These are phyloP conservation scores for Amanita molliuscula DNA, from an alignment of 768 basidiomycete species.

Conservation along the genomic window DNA sequence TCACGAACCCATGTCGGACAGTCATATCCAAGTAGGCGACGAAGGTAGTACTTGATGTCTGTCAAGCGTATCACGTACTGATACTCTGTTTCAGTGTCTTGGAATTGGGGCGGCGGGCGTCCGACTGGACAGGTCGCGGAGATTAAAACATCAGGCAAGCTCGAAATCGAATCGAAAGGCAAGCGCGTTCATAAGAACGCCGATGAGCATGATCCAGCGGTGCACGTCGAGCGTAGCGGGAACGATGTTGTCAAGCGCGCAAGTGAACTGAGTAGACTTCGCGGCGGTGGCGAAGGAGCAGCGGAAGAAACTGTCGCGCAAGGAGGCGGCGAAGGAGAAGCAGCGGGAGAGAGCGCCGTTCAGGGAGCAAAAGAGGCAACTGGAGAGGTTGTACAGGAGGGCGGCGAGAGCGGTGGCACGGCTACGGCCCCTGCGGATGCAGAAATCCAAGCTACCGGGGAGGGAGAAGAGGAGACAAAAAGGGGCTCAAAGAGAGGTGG, in stretches of 20 bases:
- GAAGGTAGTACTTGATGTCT: conserved; percentile 9
- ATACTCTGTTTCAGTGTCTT: conserved; percentile 10
- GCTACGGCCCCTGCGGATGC: background rate
- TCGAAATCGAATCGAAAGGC: conserved; percentile 18
- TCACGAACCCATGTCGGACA: conserved; percentile 13
- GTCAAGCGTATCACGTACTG: background rate
- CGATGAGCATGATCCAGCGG: conserved; percentile 17
- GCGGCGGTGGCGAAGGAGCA: background rate
- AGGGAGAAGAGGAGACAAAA: conserved; percentile 5
- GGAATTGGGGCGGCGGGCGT: conserved; percentile 17
- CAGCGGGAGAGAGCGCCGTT: too few relatives aligned
- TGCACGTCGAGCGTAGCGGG: conserved; percentile 15
- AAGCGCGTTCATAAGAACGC: conserved; percentile 19
- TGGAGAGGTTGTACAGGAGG: background rate
- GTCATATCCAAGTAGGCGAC: conserved; percentile 17
- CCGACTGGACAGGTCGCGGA: conserved; percentile 17
- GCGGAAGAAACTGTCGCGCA: background rate
- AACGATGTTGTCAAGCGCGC: conserved; percentile 21
- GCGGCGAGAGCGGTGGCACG: background rate
- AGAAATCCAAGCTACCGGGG: background rate
- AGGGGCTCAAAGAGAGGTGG: background rate
- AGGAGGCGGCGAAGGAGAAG: conserved; percentile 1
- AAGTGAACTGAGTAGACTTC: conserved; percentile 16
- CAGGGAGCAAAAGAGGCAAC: too few relatives aligned
- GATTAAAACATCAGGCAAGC: conserved; percentile 14